Evolutionary conservation across 768 basidiomycete species (phyloP).

Genomic region (Termitomyces bulborhizus): DNA sequence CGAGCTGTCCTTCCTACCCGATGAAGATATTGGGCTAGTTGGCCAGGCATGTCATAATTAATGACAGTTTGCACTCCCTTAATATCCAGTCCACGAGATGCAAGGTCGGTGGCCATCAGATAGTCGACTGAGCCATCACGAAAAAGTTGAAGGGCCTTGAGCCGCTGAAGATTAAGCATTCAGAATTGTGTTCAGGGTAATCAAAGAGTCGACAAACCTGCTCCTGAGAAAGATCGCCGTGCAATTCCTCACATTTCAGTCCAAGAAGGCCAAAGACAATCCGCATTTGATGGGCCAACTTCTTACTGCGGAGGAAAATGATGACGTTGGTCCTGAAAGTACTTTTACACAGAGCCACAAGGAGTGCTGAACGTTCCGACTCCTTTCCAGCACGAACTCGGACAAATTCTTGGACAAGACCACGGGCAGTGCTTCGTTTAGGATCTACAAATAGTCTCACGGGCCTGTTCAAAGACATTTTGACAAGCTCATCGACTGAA

Average conservation of each 20-base stretch:
- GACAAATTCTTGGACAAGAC: conserved; percentile 91
- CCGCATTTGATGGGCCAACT: conserved; percentile 94
- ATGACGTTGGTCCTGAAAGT: conserved; percentile 83
- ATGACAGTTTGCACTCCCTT: conserved; percentile 97
- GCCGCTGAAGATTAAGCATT: conserved; percentile 46
- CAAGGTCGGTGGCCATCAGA: conserved; percentile 94
- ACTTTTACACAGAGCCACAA: conserved; percentile 80
- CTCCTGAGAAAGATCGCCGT: conserved; percentile 95
- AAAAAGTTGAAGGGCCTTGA: conserved; percentile 81
- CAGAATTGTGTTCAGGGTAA: background rate
- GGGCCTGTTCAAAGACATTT: conserved; percentile 88
- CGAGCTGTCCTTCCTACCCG: conserved; percentile 96
- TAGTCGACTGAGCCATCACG: conserved; percentile 86
- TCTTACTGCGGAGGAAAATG: conserved; percentile 95
- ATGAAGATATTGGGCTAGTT: conserved; percentile 91
- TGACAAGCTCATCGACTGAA: conserved; percentile 88
- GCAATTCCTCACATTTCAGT: conserved; percentile 89
- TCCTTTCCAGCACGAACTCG: conserved; percentile 81
- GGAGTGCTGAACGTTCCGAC: conserved; percentile 66
- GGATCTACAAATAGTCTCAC: conserved; percentile 95
- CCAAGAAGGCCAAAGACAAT: conserved; percentile 85
- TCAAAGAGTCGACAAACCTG: conserved; percentile 46
- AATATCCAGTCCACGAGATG: conserved; percentile 94
- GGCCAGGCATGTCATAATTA: conserved; percentile 97
- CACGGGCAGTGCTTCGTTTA: conserved; percentile 78